Base-by-base conservation (phyloP, 2,329 filamentous ascomycete species). In the Ascosphaera apis region DNA sequence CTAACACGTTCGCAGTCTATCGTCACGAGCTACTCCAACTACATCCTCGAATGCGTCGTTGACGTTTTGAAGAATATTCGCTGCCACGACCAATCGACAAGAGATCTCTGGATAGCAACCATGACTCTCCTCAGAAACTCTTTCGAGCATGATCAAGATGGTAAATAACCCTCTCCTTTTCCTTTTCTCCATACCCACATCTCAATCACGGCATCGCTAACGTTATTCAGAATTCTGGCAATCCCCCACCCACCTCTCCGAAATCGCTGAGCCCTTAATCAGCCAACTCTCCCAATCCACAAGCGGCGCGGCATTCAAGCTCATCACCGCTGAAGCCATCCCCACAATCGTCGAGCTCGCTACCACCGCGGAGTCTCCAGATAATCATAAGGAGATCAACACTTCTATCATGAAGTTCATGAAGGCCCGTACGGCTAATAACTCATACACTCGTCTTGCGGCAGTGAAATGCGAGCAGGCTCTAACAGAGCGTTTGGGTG, bases 321-420 rank as follows among this genome's bases (percentile, higher is more conserved):
- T 76, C 43, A 48, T 60, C 19, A 49, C 49, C 37, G 38, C 61
- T 23, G 66, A 72, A 35, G 61, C 84, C 32, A 67, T 86, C 23
- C 76, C 82, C 2, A 66, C 81, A 1, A 70, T 91, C 27, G 76
- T 80, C 4, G 78, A 82, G 51, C 66, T 95, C 35, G 83, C 81
- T 1, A 66, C 68, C 15, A 77, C 82, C 0, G 76, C 82, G 11
- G 78, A 86, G 45, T 86, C 82, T 0, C 72, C 80, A 33, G 78
- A 91, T 43, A 84, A 93, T 48, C 81, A 91, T 54, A 92, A 91
- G 61, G 72, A 81, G 45, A 66, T 98, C 46, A 95, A 95, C 59
- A 62, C 65, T 3, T 60, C 67, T 2, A 66, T 98, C 40, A 69
- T 95, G 48, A 73, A 72, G 51, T 76, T 77, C 47, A 69, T 95